Conservation (phyloP, 1,284 basidiomycete genomes). For the Porphyrellus sp. region DNA sequence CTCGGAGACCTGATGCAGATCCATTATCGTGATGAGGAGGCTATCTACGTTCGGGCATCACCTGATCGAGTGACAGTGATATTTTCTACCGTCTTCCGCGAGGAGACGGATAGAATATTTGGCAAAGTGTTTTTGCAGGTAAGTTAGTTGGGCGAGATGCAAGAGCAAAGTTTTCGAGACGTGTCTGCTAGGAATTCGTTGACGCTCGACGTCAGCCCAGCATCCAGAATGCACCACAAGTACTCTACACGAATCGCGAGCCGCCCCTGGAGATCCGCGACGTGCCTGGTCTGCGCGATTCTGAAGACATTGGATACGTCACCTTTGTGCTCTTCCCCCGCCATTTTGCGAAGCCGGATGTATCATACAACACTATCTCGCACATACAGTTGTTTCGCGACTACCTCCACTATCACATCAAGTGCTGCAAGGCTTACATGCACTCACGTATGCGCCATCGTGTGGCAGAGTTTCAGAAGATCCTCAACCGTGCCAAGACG, state of each 20-base stretch:
- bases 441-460: conserved; percentile 96
- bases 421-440: conserved; percentile 99
- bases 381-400: conserved; percentile 97
- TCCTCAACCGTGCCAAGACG: conserved; percentile 96
- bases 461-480: conserved; percentile 96
- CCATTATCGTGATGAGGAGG: conserved; percentile 95
- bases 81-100: conserved; percentile 95
- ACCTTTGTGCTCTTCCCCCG: conserved; percentile 98
- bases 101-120: conserved; percentile 96
- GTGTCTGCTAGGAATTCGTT: conserved; percentile 81
- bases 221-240: conserved; percentile 97
- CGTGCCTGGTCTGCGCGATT: conserved; percentile 74
- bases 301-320: conserved; percentile 95
- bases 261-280: conserved; percentile 95
- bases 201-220: conserved; percentile 92
- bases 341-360: conserved; percentile 80
- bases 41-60: conserved; percentile 92
- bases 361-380: conserved; percentile 84
- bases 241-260: conserved; percentile 94
- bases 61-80: conserved; percentile 97
- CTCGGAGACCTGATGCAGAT: conserved; percentile 88
- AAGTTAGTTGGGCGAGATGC: conserved; percentile 21
- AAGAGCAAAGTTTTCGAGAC: conserved; percentile 1
- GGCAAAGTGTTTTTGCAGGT: conserved; percentile 98
- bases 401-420: conserved; percentile 99